phyloP scores from a whole-genome alignment of 768 basidiomycete species.

The Tephrocybe rancida region DNA sequence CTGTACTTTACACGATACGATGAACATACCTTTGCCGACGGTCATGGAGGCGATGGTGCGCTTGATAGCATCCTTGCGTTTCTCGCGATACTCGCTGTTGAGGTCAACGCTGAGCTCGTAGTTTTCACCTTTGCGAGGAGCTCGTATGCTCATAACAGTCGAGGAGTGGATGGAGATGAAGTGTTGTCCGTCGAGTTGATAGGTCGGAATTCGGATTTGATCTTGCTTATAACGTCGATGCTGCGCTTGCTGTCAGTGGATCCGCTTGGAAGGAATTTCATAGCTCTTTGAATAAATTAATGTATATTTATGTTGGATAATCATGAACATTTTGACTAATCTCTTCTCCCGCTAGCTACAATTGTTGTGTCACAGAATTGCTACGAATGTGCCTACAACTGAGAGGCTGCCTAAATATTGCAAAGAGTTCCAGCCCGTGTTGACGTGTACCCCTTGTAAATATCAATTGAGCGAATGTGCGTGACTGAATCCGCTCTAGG shows the following conservation, averaged over 20 bases:
- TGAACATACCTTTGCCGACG: slow-evolving; percentile 85
- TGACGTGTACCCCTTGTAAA: slow-evolving; percentile 33
- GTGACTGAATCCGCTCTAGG: slow-evolving; percentile 35
- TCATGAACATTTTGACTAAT: too few relatives aligned
- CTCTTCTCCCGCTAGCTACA: too few relatives aligned
- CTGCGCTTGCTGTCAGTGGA: too few relatives aligned
- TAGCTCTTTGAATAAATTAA: too few relatives aligned
- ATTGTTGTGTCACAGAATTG: too few relatives aligned
- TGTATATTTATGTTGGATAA: too few relatives aligned
- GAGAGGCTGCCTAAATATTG: slow-evolving; percentile 18
- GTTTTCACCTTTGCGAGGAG: slow-evolving; percentile 86
- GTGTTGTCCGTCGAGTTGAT: neutral
- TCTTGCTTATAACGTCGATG: neutral
- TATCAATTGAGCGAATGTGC: slow-evolving; percentile 35
- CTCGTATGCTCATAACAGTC: slow-evolving; percentile 51
- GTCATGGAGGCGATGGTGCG: slow-evolving; percentile 98
- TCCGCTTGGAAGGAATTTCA: too few relatives aligned
- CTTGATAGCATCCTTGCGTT: slow-evolving; percentile 98
- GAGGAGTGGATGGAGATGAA: neutral
- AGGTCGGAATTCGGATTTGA: slow-evolving; percentile 16
- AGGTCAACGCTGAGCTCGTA: slow-evolving; percentile 96
- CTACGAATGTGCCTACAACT: too few relatives aligned
- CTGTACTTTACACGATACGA: neutral
- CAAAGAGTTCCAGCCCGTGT: slow-evolving; percentile 25
- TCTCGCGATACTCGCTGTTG: slow-evolving; percentile 94